These are phyloP conservation scores for Tagetes patula DNA, from an alignment of 129 eudicot genomes.

Conservation along the genomic window DNA sequence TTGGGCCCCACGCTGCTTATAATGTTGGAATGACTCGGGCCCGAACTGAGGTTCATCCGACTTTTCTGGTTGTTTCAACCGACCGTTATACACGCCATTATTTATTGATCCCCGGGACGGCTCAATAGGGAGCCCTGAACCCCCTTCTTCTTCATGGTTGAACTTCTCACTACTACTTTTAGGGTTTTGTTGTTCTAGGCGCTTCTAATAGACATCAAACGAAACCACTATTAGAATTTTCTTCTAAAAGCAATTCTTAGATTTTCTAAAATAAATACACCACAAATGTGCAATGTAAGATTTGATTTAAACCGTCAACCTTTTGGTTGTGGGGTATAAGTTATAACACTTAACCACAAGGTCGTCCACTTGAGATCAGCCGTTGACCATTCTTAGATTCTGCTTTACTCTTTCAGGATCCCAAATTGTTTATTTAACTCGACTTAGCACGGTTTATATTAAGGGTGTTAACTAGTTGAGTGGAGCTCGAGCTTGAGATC, in stretches of 20 bases:
- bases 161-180: constrained; percentile 66
- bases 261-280: too few species aligned
- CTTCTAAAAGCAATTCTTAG: background rate
- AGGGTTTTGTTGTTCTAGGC: constrained; percentile 55
- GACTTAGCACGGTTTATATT: background rate
- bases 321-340: too few species aligned
- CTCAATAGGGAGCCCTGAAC: constrained; percentile 60
- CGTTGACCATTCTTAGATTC: constrained; percentile 1
- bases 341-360: too few species aligned
- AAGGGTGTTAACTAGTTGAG: background rate
- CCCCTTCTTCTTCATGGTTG: constrained; percentile 58
- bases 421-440: background rate
- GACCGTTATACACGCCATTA: constrained; percentile 33
- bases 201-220: constrained; percentile 49
- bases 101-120: constrained; percentile 42
- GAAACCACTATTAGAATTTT: background rate
- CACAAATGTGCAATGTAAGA: too few species aligned
- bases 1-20: constrained; percentile 50
- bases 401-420: background rate
- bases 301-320: too few species aligned
- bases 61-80: constrained; percentile 36
- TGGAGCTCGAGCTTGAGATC: background rate
- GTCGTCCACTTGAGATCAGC: too few species aligned
- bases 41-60: constrained; percentile 33
- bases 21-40: constrained; percentile 50